A percentile compares a stretch with the other conserved stretches of the same genome.
These are phyloP conservation scores for Boletus subluridellus DNA, from an alignment of 1,284 basidiomycete genomes.

Conservation along the genomic window DNA sequence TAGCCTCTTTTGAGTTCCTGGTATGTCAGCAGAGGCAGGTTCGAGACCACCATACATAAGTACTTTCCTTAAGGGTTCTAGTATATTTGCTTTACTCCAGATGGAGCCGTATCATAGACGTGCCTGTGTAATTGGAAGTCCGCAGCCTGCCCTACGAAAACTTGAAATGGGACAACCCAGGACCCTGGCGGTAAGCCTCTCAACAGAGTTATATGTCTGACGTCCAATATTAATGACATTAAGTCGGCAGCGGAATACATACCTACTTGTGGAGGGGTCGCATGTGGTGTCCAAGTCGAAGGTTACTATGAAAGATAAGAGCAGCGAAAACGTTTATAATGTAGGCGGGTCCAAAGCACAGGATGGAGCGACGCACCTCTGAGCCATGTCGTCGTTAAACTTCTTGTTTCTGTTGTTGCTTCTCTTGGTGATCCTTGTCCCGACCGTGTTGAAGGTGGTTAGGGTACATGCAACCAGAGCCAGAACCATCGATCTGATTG, in stretches of 20 bases:
- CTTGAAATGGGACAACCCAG: not conserved
- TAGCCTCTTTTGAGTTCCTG: too few species aligned
- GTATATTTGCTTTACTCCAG: too few species aligned
- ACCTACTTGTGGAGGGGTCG: not conserved
- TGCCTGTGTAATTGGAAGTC: not conserved
- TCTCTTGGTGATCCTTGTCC: slow-evolving; percentile 4
- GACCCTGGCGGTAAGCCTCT: not conserved
- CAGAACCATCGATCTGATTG: not conserved
- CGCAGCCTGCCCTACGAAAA: not conserved
- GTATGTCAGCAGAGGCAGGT: too few species aligned
- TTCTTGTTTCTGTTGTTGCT: slow-evolving; percentile 23
- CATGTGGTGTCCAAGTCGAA: not conserved
- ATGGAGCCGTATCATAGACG: not conserved
- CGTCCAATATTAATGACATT: not conserved
- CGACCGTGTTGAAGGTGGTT: not conserved
- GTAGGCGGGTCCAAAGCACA: not conserved
- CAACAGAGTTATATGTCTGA: not conserved
- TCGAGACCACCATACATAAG: too few species aligned
- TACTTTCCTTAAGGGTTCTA: not conserved
- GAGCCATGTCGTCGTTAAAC: slow-evolving; percentile 10
- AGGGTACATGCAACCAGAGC: not conserved
- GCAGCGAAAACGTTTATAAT: slow-evolving; percentile 15
- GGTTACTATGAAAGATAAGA: not conserved
- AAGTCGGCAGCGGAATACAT: not conserved
- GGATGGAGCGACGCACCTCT: slow-evolving; percentile 1